These are phyloP conservation scores for Salicornia ramosissima DNA, from an alignment of 148 eudicot species.

Conservation along the genomic window DNA sequence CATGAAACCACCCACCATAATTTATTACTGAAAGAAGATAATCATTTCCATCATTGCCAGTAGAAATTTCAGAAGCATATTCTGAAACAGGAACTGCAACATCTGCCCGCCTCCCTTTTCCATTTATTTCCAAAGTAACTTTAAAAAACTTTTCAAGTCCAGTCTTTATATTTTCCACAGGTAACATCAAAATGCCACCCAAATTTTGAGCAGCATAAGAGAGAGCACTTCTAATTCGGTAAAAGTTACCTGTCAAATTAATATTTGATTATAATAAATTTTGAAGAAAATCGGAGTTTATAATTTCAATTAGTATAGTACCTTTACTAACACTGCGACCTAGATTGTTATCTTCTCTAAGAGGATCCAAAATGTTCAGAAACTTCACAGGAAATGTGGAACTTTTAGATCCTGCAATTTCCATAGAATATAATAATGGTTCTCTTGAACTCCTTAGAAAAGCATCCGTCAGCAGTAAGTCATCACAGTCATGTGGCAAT, in stretches of 20 bases:
- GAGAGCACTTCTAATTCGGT: conserved; percentile 34
- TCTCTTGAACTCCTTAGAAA: conserved; percentile 25
- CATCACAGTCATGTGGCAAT: conserved; percentile 22
- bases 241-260: conserved; percentile 28
- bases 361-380: conserved; percentile 55
- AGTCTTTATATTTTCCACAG: conserved; percentile 17
- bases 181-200: conserved; percentile 25
- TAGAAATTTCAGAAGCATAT: conserved; percentile 17
- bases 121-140: conserved; percentile 27
- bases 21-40: conserved; percentile 23
- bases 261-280: conserved; percentile 1
- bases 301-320: conserved; percentile 9
- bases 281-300: not conserved
- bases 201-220: conserved; percentile 31
- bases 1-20: conserved; percentile 27
- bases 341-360: conserved; percentile 43
- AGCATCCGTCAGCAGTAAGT: conserved; percentile 23
- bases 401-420: not conserved
- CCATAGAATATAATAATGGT: conserved; percentile 12
- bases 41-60: conserved; percentile 14
- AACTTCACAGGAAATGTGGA: conserved; percentile 31
- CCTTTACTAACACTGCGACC: conserved; percentile 50
- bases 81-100: conserved; percentile 22
- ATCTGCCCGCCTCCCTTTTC: conserved; percentile 29
- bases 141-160: conserved; percentile 30